These are phyloP conservation scores for Lasiosphaeris hirsuta DNA, from an alignment of 495 filamentous ascomycete genomes.

Conservation along the genomic window DNA sequence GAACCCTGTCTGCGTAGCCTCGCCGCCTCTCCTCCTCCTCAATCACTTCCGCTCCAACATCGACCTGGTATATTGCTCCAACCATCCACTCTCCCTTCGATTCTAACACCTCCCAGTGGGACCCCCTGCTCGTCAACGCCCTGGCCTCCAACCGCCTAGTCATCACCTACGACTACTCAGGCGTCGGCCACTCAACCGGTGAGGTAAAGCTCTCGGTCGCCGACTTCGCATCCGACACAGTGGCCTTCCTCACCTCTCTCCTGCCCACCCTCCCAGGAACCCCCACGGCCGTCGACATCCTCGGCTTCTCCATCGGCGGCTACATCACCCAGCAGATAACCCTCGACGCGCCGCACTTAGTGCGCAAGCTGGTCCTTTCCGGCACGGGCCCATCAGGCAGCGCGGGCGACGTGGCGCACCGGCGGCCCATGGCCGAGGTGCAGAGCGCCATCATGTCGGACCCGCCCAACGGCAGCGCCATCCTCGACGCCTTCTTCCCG, in stretches of 20 bases:
- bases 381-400: constrained; percentile 2
- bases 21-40: not conserved
- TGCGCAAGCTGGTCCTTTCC: constrained; percentile 1
- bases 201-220: not conserved
- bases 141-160: not conserved
- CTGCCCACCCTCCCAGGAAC: not conserved
- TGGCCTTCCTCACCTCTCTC: not conserved
- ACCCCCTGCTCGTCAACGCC: constrained; percentile 1
- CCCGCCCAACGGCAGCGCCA: not conserved
- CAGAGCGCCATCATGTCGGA: not conserved
- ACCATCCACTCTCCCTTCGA: no score
- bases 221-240: not conserved
- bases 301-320: constrained; percentile 7
- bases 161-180: constrained; percentile 7
- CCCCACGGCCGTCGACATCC: constrained; percentile 1
- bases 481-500: constrained; percentile 5
- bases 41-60: constrained; percentile 9
- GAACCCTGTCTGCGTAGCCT: not conserved
- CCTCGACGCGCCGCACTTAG: not conserved
- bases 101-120: constrained; percentile 4
- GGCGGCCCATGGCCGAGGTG: not conserved
- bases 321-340: constrained; percentile 1
- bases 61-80: not conserved
- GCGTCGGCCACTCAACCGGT: not conserved
- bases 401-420: not conserved